Percentiles rank a stretch among this genome's conserved stretches.
Conservation (phyloP, 2,329 filamentous ascomycete species). For the Rhinocladiella similis region DNA sequence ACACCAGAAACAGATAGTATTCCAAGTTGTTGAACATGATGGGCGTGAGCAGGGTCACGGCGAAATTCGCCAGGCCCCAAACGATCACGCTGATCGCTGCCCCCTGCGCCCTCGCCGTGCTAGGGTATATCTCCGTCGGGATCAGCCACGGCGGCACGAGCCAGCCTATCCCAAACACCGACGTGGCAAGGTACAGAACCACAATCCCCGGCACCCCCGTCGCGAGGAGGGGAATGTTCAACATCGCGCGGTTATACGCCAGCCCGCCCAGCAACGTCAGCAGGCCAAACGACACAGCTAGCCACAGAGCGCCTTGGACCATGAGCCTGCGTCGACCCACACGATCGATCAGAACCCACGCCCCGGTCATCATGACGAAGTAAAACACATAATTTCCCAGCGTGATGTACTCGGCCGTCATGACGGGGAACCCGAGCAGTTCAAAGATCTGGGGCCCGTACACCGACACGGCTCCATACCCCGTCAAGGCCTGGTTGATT, state of each 20-base stretch:
- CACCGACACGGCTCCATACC: conserved; percentile 61
- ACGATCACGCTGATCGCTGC: conserved; percentile 61
- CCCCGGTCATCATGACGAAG: conserved; percentile 61
- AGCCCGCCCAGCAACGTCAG: conserved; percentile 33
- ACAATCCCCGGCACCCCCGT: conserved; percentile 31
- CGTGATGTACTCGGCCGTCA: conserved; percentile 56
- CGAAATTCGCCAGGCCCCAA: conserved; percentile 62
- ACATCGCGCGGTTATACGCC: conserved; percentile 22
- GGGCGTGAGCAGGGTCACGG: conserved; percentile 58
- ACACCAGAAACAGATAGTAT: conserved; percentile 60
- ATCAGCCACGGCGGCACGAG: conserved; percentile 52
- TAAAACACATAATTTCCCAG: conserved; percentile 63
- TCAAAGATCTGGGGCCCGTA: conserved; percentile 66
- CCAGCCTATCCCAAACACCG: conserved; percentile 54
- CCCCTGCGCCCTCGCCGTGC: conserved; percentile 58
- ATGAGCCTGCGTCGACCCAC: conserved; percentile 33
- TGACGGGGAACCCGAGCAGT: conserved; percentile 57
- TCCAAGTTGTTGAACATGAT: conserved; percentile 60
- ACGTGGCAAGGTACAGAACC: conserved; percentile 35
- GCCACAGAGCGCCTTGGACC: conserved; percentile 29
- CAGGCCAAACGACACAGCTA: conserved; percentile 31
- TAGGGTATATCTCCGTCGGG: conserved; percentile 59
- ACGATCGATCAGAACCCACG: conserved; percentile 57
- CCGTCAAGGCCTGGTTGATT: conserved; percentile 60
- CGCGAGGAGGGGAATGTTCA: conserved; percentile 28